Conservation (phyloP, 768 basidiomycete species). For the Symmetrospora coprosmae region DNA sequence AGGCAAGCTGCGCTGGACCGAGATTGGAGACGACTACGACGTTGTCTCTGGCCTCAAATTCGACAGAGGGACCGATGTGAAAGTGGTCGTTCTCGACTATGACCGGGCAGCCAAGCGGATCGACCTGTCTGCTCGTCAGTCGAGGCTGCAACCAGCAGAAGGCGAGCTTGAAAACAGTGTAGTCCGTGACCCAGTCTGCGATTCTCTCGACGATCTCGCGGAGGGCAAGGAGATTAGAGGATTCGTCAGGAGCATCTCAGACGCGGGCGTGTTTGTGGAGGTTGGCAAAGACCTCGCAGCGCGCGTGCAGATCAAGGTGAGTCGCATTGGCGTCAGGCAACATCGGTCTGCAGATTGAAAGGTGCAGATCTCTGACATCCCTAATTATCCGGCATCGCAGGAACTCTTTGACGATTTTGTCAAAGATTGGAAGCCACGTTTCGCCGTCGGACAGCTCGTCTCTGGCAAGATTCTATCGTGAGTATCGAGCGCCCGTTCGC, state of each 20-base stretch:
- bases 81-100: slow-evolving; percentile 55
- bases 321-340: slow-evolving; percentile 21
- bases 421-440: slow-evolving; percentile 84
- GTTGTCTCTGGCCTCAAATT: slow-evolving; percentile 42
- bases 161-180: slow-evolving; percentile 24
- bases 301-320: slow-evolving; percentile 75
- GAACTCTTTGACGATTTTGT: slow-evolving; percentile 51
- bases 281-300: slow-evolving; percentile 73
- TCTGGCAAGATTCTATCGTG: slow-evolving; percentile 71
- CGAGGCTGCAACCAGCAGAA: slow-evolving; percentile 50
- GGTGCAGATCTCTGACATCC: no score
- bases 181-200: slow-evolving; percentile 51
- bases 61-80: slow-evolving; percentile 53
- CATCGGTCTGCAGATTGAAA: background rate
- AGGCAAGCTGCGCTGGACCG: slow-evolving; percentile 68
- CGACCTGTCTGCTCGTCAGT: slow-evolving; percentile 64
- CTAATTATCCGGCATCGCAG: background rate
- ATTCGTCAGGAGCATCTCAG: slow-evolving; percentile 72
- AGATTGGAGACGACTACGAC: slow-evolving; percentile 66
- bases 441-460: slow-evolving; percentile 65
- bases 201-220: slow-evolving; percentile 50
- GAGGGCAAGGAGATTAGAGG: slow-evolving; percentile 67
- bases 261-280: slow-evolving; percentile 77
- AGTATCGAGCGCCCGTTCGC: no score
- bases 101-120: slow-evolving; percentile 55